Percentiles rank a stretch among this genome's conserved stretches.
Conservation (phyloP, 2,329 filamentous ascomycete species). For the Alternaria rosae region DNA sequence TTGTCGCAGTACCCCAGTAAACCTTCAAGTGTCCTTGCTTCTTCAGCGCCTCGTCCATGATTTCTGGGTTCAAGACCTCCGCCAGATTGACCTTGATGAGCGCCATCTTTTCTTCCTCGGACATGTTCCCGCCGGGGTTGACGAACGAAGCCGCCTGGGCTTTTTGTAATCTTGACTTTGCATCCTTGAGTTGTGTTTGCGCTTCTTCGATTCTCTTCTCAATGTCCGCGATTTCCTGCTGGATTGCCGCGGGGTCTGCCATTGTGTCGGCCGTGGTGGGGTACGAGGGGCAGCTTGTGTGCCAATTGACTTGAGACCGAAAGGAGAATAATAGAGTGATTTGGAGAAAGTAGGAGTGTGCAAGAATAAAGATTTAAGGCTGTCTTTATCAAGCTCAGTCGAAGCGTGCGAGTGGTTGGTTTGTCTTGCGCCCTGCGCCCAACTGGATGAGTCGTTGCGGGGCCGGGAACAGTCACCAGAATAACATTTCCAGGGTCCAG, state of each 20-base stretch:
- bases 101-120: conserved; percentile 68
- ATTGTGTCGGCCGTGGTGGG: conserved; percentile 46
- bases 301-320: conserved; percentile 13
- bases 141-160: conserved; percentile 25
- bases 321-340: background rate
- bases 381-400: conserved; percentile 12
- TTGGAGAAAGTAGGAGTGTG: background rate
- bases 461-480: conserved; percentile 16
- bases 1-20: conserved; percentile 90
- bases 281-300: conserved; percentile 28
- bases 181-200: conserved; percentile 40
- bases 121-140: conserved; percentile 46
- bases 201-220: conserved; percentile 44
- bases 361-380: conserved; percentile 2
- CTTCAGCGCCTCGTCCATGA: conserved; percentile 75
- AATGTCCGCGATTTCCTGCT: conserved; percentile 41
- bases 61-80: conserved; percentile 84
- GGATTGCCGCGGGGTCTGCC: conserved; percentile 40
- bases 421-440: conserved; percentile 16
- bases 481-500: conserved; percentile 18
- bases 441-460: conserved; percentile 30
- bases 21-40: conserved; percentile 73
- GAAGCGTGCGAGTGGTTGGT: conserved; percentile 10
- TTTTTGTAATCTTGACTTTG: conserved; percentile 37
- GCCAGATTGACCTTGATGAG: conserved; percentile 83